Evolutionary conservation across 2,329 filamentous ascomycete genomes (phyloP), one percentile per base, ranked within the genome.

Genomic region (Dactylellina leptospora): DNA sequence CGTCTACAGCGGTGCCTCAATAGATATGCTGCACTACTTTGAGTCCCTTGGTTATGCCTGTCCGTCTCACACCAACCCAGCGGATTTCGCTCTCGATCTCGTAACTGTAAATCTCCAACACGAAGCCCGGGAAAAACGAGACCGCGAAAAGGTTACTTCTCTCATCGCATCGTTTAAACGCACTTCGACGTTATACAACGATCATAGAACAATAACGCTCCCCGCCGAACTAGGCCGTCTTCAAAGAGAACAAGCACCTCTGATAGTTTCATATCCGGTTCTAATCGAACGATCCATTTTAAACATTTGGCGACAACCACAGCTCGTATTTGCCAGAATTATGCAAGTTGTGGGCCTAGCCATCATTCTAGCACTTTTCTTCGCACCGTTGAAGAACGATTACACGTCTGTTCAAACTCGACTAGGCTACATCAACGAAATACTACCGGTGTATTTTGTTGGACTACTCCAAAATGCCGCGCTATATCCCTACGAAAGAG

Each of bases 381-480:
- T 91, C 77, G 85, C 90, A 0, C 90, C 90, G 0, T 78, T 92
- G 2, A 84, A 87, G 74, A 84, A 87, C 76, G 84, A 91, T 78
- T 91, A 89, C 80, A 85, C 83, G 58, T 86, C 86, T 1, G 84
- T 93, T 0, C 90, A 92, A 78, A 90, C 87, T 54, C 85, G 90
- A 1, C 84, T 92, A 75, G 90, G 90, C 0, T 89, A 91, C 75
- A 81, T 92, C 0, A 87, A 92, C 74, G 86, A 92, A 77, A 83
- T 92, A 27, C 85, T 87, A 0, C 87, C 89, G 0, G 85, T 90
- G 33, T 90, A 90, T 79, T 90, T 90, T 75, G 85, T 90, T 1
- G 90, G 90, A 25, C 91, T 92, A 89, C 83, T 92, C 10, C 89
- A 92, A 78, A 92, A 92, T 76, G 87, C 92, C 6, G 88, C 89